A percentile compares a stretch with the other conserved stretches of the same genome.
phyloP scores from a whole-genome alignment of 2,329 filamentous ascomycete genomes.

The Fusarium sp. region DNA sequence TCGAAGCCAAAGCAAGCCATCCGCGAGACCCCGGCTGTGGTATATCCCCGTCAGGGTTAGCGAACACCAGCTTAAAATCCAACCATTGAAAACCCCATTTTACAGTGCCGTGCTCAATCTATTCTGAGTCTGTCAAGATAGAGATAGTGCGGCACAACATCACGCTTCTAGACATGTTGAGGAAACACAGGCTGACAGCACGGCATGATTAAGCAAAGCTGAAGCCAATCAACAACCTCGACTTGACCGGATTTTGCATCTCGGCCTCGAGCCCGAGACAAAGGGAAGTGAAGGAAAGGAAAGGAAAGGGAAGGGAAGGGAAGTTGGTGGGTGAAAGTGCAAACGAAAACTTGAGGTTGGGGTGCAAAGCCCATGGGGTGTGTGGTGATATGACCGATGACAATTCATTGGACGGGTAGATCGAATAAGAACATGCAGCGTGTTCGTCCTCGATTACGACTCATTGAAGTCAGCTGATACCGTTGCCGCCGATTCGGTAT shows the following conservation, averaged over 20 bases:
- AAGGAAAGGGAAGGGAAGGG: background rate
- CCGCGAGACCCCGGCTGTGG: conserved; percentile 34
- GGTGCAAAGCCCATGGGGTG: conserved; percentile 35
- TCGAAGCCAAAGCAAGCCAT: conserved; percentile 43
- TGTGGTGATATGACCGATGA: conserved; percentile 16
- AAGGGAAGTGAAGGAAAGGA: background rate
- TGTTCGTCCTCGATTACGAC: conserved; percentile 32
- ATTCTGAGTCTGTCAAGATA: conserved; percentile 25
- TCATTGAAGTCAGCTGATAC: conserved; percentile 27
- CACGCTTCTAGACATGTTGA: conserved; percentile 14
- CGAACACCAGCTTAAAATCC: conserved; percentile 4
- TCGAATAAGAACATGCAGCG: conserved; percentile 37
- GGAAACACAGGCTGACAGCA: conserved; percentile 31
- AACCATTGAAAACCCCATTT: conserved; percentile 6
- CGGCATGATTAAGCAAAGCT: conserved; percentile 9
- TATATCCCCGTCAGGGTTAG: conserved; percentile 38
- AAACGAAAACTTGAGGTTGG: conserved; percentile 23
- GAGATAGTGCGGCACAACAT: conserved; percentile 27
- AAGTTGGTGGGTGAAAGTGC: conserved; percentile 29
- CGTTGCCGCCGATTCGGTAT: conserved; percentile 9
- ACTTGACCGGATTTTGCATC: conserved; percentile 46
- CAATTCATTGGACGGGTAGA: conserved; percentile 36
- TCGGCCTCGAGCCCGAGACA: conserved; percentile 11
- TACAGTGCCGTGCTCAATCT: background rate
- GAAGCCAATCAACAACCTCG: conserved; percentile 46